Evolutionary conservation across 2,329 filamentous ascomycete species (phyloP), one percentile per base, ranked within the genome.

Genomic region (Cladosporium halotolerans): DNA sequence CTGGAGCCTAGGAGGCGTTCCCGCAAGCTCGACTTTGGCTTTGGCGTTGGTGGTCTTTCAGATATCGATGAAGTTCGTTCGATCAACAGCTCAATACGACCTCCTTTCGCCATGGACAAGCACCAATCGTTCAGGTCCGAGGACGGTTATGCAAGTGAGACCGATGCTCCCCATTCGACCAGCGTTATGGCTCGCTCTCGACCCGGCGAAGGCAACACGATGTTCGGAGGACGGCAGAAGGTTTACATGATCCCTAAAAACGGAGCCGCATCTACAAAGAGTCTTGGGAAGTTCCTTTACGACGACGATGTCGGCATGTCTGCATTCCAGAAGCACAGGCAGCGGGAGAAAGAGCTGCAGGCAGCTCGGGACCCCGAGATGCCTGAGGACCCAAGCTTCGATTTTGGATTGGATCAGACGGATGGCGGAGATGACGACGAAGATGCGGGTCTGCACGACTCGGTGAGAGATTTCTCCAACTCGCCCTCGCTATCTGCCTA

Each of bases 201-300:
- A 61, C 90, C 89, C 0, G 84, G 82, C 1, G 92, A 97, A 66
- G 90, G 92, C 43, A 99, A 97, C 66, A 86, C 88, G 61, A 72
- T 99, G 53, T 99, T 99, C 70, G 93, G 93, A 54, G 93, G 93
- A 13, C 83, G 93, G 42, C 93, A 97, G 68, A 97, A 97, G 73
- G 85, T 97, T 36, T 97, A 95, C 66, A 91, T 89, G 69, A 88
- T 96, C 58, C 78, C 87, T 0, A 73, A 75, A 33, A 75, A 72
- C 61, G 62, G 71, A 52, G 64, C 72, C 52, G 50, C 52, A 16
- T 64, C 61, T 13, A 61, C 62, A 4, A 63, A 75, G 16, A 79
- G 77, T 43, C 80, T 88, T 76, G 87, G 80, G 19, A 84, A 82
- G 58, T 79, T 84, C 0, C 70, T 96, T 2, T 97, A 96, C 65